A percentile compares a stretch with the other conserved stretches of the same genome.
These are phyloP conservation scores for Globisporangium recalcitrans DNA, from an alignment of 352 stramenopile genomes.

Conservation along the genomic window DNA sequence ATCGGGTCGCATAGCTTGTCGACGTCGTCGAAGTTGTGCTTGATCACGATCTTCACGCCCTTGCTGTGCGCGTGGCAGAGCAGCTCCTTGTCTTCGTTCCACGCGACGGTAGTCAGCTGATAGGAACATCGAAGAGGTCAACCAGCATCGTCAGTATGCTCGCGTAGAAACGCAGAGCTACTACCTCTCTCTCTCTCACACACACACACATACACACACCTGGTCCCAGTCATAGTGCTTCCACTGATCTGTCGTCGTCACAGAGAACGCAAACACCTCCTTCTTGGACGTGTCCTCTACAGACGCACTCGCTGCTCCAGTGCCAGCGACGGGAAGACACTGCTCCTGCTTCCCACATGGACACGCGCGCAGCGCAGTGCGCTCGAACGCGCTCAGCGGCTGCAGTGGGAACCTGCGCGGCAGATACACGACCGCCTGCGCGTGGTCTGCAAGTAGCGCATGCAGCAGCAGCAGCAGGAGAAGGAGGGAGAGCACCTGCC, in stretches of 20 bases:
- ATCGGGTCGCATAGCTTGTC: slow-evolving; percentile 50
- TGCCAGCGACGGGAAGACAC: slow-evolving; percentile 47
- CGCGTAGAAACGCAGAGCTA: not conserved
- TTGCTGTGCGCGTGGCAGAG: slow-evolving; percentile 77
- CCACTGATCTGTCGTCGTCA: slow-evolving; percentile 54
- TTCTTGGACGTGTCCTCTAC: slow-evolving; percentile 19
- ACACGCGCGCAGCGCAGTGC: slow-evolving; percentile 32
- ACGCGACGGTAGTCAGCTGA: slow-evolving; percentile 75
- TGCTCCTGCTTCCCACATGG: slow-evolving; percentile 37
- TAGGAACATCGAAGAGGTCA: too few species aligned
- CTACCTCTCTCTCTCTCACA: too few species aligned
- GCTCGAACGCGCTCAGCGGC: slow-evolving; percentile 29
- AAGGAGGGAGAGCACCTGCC: slow-evolving; percentile 13
- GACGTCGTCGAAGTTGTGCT: slow-evolving; percentile 76
- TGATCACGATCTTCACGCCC: slow-evolving; percentile 72
- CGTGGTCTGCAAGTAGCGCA: not conserved
- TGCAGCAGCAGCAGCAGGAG: slow-evolving; percentile 13
- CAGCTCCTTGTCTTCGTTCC: slow-evolving; percentile 79
- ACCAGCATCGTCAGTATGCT: not conserved
- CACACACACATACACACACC: slow-evolving; percentile 15
- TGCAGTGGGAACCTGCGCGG: slow-evolving; percentile 12
- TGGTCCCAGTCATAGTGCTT: slow-evolving; percentile 75
- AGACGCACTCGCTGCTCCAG: not conserved
- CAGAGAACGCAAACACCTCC: slow-evolving; percentile 80
- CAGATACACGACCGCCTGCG: slow-evolving; percentile 18